Conservation (phyloP, 129 eudicot species). For the Erigeron canadensis region DNA sequence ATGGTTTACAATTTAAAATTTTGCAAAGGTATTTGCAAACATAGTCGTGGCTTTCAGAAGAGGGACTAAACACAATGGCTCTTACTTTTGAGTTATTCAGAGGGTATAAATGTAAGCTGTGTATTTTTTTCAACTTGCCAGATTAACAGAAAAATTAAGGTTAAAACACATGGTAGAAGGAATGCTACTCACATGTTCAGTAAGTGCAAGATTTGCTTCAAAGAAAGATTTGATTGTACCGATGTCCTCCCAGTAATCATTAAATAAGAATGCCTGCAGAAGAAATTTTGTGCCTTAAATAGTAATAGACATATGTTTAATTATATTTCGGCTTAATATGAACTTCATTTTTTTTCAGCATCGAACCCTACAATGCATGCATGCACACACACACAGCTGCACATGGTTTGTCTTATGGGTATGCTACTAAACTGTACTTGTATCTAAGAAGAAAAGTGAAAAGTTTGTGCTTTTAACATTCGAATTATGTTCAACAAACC, state of each 20-base stretch:
- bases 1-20: too few relatives aligned
- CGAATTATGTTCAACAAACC: constrained; percentile 38
- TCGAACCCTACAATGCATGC: neutral
- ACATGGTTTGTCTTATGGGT: too few relatives aligned
- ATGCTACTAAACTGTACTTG: too few relatives aligned
- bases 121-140: neutral
- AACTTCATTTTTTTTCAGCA: neutral
- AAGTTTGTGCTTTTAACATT: neutral
- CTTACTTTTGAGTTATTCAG: constrained; percentile 3
- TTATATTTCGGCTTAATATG: constrained; percentile 11
- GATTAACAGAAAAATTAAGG: constrained; percentile 1
- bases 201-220: constrained; percentile 95
- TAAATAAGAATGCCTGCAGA: constrained; percentile 88
- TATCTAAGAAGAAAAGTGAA: too few relatives aligned
- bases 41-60: neutral
- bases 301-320: neutral
- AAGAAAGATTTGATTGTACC: constrained; percentile 96
- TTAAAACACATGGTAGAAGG: neutral
- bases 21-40: neutral
- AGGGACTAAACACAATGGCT: neutral
- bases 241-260: constrained; percentile 98
- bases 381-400: neutral
- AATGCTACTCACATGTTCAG: constrained; percentile 76
- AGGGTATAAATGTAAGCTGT: neutral
- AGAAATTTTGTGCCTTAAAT: neutral